phyloP scores from a whole-genome alignment of 139 green algal genomes.

The Picochlorum sp. region DNA sequence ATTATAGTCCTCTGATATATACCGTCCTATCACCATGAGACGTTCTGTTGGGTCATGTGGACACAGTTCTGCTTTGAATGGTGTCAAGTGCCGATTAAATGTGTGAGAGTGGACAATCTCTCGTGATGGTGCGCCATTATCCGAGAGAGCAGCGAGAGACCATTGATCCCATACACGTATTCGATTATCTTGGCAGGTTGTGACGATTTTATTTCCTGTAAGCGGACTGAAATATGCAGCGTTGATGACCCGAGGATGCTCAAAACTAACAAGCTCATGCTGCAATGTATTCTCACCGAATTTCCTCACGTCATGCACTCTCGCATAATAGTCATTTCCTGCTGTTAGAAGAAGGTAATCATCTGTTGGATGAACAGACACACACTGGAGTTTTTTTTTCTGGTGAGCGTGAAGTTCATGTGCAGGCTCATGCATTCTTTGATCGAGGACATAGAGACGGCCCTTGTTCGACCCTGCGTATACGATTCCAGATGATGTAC shows the following conservation, averaged over 20 bases:
- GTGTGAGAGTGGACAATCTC: slow-evolving; percentile 88
- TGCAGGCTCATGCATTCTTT: slow-evolving; percentile 22
- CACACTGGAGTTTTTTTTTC: slow-evolving; percentile 28
- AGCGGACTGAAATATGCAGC: slow-evolving; percentile 68
- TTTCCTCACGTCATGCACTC: slow-evolving; percentile 57
- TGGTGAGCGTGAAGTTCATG: slow-evolving; percentile 45
- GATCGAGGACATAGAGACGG: slow-evolving; percentile 50
- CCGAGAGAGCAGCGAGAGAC: slow-evolving; percentile 13
- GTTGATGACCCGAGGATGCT: slow-evolving; percentile 70
- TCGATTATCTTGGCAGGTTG: slow-evolving; percentile 81
- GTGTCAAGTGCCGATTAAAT: slow-evolving; percentile 86
- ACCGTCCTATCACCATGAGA: slow-evolving; percentile 65
- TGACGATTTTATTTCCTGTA: slow-evolving; percentile 70
- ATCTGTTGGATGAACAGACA: slow-evolving; percentile 60
- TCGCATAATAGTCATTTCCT: slow-evolving; percentile 69
- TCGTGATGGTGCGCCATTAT: slow-evolving; percentile 24
- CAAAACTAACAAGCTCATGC: slow-evolving; percentile 22
- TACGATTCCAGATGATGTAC: slow-evolving; percentile 5
- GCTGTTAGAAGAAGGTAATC: slow-evolving; percentile 59
- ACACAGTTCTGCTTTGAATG: slow-evolving; percentile 84
- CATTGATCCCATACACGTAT: slow-evolving; percentile 71
- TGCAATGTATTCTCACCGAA: slow-evolving; percentile 18
- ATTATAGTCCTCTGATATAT: slow-evolving; percentile 80
- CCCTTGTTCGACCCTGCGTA: slow-evolving; percentile 58
- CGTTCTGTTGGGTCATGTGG: slow-evolving; percentile 66